phyloP scores from a whole-genome alignment of 2,329 filamentous ascomycete species.

The Aureobasidium pullulans region DNA sequence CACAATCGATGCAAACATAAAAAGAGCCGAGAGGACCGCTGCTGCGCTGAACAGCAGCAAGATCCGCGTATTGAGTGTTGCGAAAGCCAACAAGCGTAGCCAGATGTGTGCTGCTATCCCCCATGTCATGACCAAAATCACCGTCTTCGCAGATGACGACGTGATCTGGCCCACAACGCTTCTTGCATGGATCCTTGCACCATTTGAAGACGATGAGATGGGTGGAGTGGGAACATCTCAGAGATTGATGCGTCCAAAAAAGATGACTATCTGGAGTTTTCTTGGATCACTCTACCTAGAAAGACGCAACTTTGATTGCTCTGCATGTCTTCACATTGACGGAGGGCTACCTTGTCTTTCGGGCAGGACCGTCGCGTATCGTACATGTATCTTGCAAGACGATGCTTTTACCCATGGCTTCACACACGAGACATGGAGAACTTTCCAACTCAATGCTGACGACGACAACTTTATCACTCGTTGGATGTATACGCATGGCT shows the following conservation, averaged over 20 bases:
- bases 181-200: conserved; percentile 84
- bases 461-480: conserved; percentile 98
- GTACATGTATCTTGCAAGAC: conserved; percentile 78
- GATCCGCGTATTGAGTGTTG: conserved; percentile 67
- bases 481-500: conserved; percentile 85
- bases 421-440: conserved; percentile 81
- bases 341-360: conserved; percentile 96
- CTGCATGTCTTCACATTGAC: conserved; percentile 88
- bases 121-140: conserved; percentile 73
- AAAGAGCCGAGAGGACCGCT: conserved; percentile 42
- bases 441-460: conserved; percentile 87
- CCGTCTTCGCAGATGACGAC: conserved; percentile 91
- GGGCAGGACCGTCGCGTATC: conserved; percentile 86
- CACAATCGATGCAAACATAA: conserved; percentile 73
- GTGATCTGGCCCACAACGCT: conserved; percentile 85
- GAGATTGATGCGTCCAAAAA: conserved; percentile 64
- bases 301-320: conserved; percentile 92
- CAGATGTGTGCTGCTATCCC: conserved; percentile 90
- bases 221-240: conserved; percentile 92
- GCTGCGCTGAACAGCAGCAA: conserved; percentile 54
- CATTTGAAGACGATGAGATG: conserved; percentile 76
- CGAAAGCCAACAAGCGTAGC: conserved; percentile 88
- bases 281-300: conserved; percentile 88
- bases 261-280: conserved; percentile 70
- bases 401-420: conserved; percentile 81